Evolutionary conservation across 352 stramenopile genomes (phyloP).

Genomic region (Phytophthora pseudosyringae): DNA sequence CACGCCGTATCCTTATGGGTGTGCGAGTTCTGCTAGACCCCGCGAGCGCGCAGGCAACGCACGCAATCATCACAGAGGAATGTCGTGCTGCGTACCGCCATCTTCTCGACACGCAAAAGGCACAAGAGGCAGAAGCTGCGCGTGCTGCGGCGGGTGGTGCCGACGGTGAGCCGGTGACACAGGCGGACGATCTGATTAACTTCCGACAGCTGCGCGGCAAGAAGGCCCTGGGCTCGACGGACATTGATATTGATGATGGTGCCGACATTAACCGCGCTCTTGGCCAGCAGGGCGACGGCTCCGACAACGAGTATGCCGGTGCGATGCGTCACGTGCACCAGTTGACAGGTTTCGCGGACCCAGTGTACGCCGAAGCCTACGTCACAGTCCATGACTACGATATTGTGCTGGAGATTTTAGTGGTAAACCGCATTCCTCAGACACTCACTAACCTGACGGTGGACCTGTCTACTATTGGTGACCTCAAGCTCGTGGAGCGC

Average conservation of each 20-base stretch:
- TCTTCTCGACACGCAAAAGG: slow-evolving; percentile 80
- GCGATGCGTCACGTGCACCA: slow-evolving; percentile 98
- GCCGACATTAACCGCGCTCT: slow-evolving; percentile 95
- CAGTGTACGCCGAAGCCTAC: slow-evolving; percentile 99
- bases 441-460: slow-evolving; percentile 99
- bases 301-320: slow-evolving; percentile 86
- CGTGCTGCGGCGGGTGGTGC: slow-evolving; percentile 42
- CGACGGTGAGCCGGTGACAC: slow-evolving; percentile 65
- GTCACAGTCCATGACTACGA: slow-evolving; percentile 99
- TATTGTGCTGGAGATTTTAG: slow-evolving; percentile 99
- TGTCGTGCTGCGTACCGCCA: slow-evolving; percentile 81
- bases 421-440: slow-evolving; percentile 99
- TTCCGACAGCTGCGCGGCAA: slow-evolving; percentile 96
- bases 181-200: slow-evolving; percentile 97
- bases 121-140: slow-evolving; percentile 63
- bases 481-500: slow-evolving; percentile 99
- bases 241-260: slow-evolving; percentile 99
- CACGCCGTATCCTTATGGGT: slow-evolving; percentile 95
- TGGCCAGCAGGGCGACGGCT: slow-evolving; percentile 77
- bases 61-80: slow-evolving; percentile 82
- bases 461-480: slow-evolving; percentile 99
- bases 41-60: slow-evolving; percentile 60
- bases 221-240: slow-evolving; percentile 91
- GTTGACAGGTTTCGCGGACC: slow-evolving; percentile 99
- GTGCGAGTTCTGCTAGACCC: slow-evolving; percentile 96